Evolutionary conservation across 1,139 yeast genomes (phyloP).

Genomic region (Blastobotrys indianensis): DNA sequence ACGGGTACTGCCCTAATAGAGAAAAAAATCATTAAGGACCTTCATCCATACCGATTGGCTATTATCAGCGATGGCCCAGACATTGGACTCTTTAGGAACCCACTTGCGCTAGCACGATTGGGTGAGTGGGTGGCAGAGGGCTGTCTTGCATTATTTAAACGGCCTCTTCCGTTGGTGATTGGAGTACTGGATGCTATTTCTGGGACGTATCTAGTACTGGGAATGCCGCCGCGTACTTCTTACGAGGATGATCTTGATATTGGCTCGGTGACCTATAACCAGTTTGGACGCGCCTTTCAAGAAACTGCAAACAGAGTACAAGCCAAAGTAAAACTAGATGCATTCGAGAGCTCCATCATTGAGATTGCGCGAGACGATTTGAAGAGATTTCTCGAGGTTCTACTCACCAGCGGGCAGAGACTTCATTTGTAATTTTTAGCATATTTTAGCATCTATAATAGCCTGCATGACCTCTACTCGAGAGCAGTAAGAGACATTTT

Average conservation of each 20-base stretch:
- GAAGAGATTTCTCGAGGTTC: conserved; percentile 71
- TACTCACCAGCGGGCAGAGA: neutral
- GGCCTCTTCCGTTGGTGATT: conserved; percentile 72
- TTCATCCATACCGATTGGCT: conserved; percentile 76
- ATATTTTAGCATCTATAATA: neutral
- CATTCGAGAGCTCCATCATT: conserved; percentile 89
- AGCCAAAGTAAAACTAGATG: conserved; percentile 85
- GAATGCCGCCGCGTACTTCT: conserved; percentile 79
- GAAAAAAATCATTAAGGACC: conserved; percentile 69
- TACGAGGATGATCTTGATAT: conserved; percentile 33
- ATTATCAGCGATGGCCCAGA: conserved; percentile 90
- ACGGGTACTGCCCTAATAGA: conserved; percentile 89
- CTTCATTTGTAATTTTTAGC: neutral
- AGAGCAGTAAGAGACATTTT: neutral
- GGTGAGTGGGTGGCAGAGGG: conserved; percentile 92
- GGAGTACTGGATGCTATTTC: conserved; percentile 74
- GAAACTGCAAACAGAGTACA: conserved; percentile 76
- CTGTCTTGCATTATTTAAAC: conserved; percentile 72
- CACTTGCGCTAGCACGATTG: conserved; percentile 72
- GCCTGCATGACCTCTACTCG: neutral
- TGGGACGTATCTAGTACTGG: conserved; percentile 82
- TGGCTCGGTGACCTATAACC: conserved; percentile 41
- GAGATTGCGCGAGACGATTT: conserved; percentile 86
- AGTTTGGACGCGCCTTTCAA: conserved; percentile 87
- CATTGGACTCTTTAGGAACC: conserved; percentile 70